Percentiles rank a stretch among this genome's conserved stretches.
Conservation (phyloP, 176 grass and related monocot species). For the Carex kokanica region DNA sequence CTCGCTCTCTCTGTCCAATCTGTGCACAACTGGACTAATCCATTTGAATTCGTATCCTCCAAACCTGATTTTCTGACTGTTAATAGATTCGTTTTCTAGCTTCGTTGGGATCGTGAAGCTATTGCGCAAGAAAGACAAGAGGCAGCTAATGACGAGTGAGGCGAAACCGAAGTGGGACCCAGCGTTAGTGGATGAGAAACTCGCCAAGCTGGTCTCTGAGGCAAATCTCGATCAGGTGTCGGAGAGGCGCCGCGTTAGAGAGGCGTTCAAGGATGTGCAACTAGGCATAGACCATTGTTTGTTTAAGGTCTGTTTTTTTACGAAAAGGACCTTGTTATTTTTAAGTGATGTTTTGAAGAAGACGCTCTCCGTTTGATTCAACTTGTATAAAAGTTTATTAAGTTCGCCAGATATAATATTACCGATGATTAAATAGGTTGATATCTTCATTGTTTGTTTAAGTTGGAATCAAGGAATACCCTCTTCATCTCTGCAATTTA, state of each 20-base stretch:
- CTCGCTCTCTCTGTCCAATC: not conserved
- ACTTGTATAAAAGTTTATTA: not conserved
- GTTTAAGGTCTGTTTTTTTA: conserved; percentile 50
- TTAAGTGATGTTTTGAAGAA: not conserved
- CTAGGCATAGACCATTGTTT: conserved; percentile 80
- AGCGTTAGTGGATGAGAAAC: conserved; percentile 44
- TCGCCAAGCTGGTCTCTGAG: conserved; percentile 51
- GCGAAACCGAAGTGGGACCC: conserved; percentile 1
- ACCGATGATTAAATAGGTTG: not conserved
- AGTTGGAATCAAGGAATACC: not conserved
- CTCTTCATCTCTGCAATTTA: not conserved
- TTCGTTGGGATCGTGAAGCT: conserved; percentile 19
- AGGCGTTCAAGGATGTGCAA: conserved; percentile 83
- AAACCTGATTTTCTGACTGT: conserved; percentile 23
- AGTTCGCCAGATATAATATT: not conserved
- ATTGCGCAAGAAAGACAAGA: conserved; percentile 18
- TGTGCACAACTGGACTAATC: not conserved
- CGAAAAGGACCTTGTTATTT: not conserved
- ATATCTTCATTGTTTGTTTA: not conserved
- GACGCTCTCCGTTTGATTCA: not conserved
- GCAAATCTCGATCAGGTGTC: conserved; percentile 68
- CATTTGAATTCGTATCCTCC: not conserved
- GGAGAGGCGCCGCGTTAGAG: conserved; percentile 66
- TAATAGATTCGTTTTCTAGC: conserved; percentile 31
- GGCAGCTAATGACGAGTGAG: not conserved